Conservation (phyloP, 441 rosid species). For the Rhodomyrtus psidioides region DNA sequence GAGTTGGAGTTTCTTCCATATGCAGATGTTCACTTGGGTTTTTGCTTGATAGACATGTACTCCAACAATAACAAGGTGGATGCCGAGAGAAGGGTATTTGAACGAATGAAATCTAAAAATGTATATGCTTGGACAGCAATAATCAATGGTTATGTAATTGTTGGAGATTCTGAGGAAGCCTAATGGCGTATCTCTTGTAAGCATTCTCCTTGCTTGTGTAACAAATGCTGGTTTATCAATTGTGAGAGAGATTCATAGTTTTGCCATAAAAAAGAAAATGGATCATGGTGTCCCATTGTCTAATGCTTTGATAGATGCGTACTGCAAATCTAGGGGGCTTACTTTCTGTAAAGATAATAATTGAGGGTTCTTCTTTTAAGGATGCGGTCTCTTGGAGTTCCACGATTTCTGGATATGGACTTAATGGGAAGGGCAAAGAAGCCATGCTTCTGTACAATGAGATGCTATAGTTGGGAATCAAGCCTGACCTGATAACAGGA, state of each 20-base stretch:
- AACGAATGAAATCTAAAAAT: conserved; percentile 30
- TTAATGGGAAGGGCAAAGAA: conserved; percentile 63
- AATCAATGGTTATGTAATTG: conserved; percentile 43
- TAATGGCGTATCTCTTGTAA: conserved; percentile 43
- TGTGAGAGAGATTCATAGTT: conserved; percentile 60
- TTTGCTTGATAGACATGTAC: conserved; percentile 61
- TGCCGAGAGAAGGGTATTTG: conserved; percentile 32
- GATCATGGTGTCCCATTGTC: conserved; percentile 25
- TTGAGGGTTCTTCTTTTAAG: conserved; percentile 24
- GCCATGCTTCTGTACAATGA: conserved; percentile 34
- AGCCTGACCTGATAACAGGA: conserved; percentile 43
- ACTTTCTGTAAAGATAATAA: conserved; percentile 37
- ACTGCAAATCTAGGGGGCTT: conserved; percentile 57
- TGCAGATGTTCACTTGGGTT: conserved; percentile 37
- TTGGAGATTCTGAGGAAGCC: conserved; percentile 36
- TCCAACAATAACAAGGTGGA: conserved; percentile 22
- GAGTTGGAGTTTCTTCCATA: conserved; percentile 14
- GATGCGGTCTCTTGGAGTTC: conserved; percentile 70
- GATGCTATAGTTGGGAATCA: conserved; percentile 40
- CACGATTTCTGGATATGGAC: conserved; percentile 58
- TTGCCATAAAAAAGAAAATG: conserved; percentile 35
- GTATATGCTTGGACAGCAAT: conserved; percentile 60
- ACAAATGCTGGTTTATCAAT: conserved; percentile 28
- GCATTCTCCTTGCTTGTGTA: conserved; percentile 51
- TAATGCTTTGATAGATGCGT: conserved; percentile 62